These are phyloP conservation scores for Mortierella sp. DNA, from an alignment of 371 early-diverging fungal genomes.

Conservation along the genomic window DNA sequence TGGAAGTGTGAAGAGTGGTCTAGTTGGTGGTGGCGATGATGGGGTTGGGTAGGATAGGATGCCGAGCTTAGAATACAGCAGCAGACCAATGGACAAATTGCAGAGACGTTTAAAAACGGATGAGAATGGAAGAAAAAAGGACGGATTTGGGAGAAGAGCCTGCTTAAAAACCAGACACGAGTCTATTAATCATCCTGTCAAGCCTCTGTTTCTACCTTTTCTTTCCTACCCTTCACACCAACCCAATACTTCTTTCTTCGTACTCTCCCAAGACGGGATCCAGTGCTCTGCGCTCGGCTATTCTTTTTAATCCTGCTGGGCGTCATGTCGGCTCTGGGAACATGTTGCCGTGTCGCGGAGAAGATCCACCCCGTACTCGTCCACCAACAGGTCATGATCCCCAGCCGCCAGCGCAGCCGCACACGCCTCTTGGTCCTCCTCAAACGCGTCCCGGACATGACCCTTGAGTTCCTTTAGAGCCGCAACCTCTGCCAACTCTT, in stretches of 20 bases:
- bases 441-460: slow-evolving; percentile 24
- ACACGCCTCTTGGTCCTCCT: slow-evolving; percentile 27
- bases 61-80: not conserved
- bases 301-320: not conserved
- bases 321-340: slow-evolving; percentile 9
- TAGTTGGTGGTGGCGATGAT: not conserved
- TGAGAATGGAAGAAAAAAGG: too few species aligned
- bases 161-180: too few species aligned
- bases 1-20: not conserved
- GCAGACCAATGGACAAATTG: too few species aligned
- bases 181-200: too few species aligned
- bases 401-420: slow-evolving; percentile 22
- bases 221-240: too few species aligned
- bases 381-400: slow-evolving; percentile 36
- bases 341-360: slow-evolving; percentile 14
- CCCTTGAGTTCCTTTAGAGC: slow-evolving; percentile 17
- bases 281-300: too few species aligned
- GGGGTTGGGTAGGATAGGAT: too few species aligned
- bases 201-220: too few species aligned
- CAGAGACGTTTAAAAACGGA: too few species aligned
- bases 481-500: not conserved
- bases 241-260: too few species aligned
- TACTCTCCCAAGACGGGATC: too few species aligned
- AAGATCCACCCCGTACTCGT: slow-evolving; percentile 32
- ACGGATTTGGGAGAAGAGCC: too few species aligned